Conservation (phyloP, 345 rosid species). For the Aethionema arabicum region DNA sequence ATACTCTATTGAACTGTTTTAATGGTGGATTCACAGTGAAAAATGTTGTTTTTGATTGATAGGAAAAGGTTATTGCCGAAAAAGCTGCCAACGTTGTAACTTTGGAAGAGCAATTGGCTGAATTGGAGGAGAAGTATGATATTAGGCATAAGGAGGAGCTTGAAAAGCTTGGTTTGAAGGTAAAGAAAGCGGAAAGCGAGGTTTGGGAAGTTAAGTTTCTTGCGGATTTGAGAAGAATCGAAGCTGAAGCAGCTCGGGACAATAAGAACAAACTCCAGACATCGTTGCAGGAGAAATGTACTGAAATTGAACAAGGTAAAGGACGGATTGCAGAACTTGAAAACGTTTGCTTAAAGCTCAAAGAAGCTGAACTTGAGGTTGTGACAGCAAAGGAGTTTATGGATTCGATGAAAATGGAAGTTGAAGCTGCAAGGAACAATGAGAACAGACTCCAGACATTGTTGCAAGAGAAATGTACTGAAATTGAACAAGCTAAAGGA, state of each 20-base stretch:
- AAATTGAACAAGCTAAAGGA: conserved; percentile 25
- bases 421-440: conserved; percentile 28
- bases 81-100: conserved; percentile 37
- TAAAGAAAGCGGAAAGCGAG: conserved; percentile 32
- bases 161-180: conserved; percentile 31
- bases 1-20: background rate
- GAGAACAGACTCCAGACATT: conserved; percentile 32
- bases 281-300: conserved; percentile 37
- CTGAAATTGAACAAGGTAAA: conserved; percentile 27
- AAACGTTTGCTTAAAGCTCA: conserved; percentile 26
- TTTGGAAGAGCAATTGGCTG: conserved; percentile 37
- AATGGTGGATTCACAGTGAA: background rate
- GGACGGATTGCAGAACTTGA: conserved; percentile 39
- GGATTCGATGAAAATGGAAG: conserved; percentile 34
- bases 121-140: conserved; percentile 38
- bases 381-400: conserved; percentile 28
- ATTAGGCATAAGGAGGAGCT: conserved; percentile 33
- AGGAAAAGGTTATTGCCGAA: conserved; percentile 42
- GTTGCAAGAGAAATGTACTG: conserved; percentile 35
- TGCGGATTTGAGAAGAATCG: conserved; percentile 33
- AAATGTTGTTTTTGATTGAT: conserved; percentile 30
- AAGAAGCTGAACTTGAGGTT: conserved; percentile 34
- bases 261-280: conserved; percentile 31
- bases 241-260: conserved; percentile 31
- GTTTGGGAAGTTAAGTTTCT: conserved; percentile 30